Conservation (phyloP, 2,329 filamentous ascomycete species). For the Penicillium sp. region DNA sequence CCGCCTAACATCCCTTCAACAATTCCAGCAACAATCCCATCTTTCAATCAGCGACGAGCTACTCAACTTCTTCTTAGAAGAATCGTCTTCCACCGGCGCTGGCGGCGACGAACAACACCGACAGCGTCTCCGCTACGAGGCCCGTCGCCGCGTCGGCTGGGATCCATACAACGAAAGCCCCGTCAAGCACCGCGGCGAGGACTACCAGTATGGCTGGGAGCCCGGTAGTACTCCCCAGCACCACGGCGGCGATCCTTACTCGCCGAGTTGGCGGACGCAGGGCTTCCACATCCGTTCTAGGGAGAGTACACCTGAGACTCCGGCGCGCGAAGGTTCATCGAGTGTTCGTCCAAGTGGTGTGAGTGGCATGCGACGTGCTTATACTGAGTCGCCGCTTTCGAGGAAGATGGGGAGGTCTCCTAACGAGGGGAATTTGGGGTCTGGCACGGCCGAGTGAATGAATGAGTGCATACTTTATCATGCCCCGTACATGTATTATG, state of each 20-base stretch:
- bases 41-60: conserved; percentile 87
- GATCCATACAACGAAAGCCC: conserved; percentile 70
- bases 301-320: conserved; percentile 34
- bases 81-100: conserved; percentile 63
- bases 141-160: conserved; percentile 61
- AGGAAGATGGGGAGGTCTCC: conserved; percentile 27
- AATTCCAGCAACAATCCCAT: conserved; percentile 86
- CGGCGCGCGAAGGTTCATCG: conserved; percentile 22
- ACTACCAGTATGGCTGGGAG: conserved; percentile 54
- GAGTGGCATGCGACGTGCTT: conserved; percentile 24
- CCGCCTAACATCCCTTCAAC: conserved; percentile 79
- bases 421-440: conserved; percentile 33
- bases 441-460: conserved; percentile 23
- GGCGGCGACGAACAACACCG: conserved; percentile 60
- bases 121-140: conserved; percentile 57
- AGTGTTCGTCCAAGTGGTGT: conserved; percentile 22
- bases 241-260: conserved; percentile 27
- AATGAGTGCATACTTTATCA: background rate
- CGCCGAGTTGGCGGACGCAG: conserved; percentile 26
- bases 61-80: conserved; percentile 78
- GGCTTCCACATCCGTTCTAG: conserved; percentile 32
- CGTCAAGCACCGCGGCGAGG: conserved; percentile 61
- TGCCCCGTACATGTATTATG: conserved; percentile 5
- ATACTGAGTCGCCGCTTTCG: conserved; percentile 35
- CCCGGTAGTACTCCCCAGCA: conserved; percentile 26